These are phyloP conservation scores for Apiospora malaysiana DNA, from an alignment of 2,329 filamentous ascomycete species.

Conservation along the genomic window DNA sequence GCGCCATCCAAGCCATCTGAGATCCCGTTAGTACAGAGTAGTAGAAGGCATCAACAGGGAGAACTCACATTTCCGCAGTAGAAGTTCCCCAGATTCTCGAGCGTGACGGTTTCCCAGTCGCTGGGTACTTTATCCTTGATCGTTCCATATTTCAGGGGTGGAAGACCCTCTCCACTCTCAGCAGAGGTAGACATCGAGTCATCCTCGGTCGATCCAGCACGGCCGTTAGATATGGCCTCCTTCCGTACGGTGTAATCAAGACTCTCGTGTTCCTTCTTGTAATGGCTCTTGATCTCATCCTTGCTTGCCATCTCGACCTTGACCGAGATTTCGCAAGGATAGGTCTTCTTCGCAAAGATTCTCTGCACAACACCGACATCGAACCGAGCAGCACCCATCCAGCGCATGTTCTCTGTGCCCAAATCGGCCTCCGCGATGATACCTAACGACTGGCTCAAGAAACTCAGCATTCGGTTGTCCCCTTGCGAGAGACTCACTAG, in stretches of 20 bases:
- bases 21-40: conserved; percentile 6
- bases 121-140: conserved; percentile 76
- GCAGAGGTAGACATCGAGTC: conserved; percentile 30
- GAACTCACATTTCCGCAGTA: conserved; percentile 82
- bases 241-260: conserved; percentile 34
- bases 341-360: conserved; percentile 76
- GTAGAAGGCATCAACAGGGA: background rate
- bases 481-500: conserved; percentile 88
- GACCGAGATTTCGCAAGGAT: conserved; percentile 87
- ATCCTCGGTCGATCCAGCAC: conserved; percentile 28
- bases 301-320: conserved; percentile 84
- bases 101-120: conserved; percentile 76
- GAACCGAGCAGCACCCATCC: conserved; percentile 90
- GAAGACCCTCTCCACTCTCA: conserved; percentile 63
- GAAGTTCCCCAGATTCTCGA: conserved; percentile 86
- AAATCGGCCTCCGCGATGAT: conserved; percentile 91
- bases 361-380: conserved; percentile 83
- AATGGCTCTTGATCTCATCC: conserved; percentile 73
- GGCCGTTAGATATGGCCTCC: conserved; percentile 31
- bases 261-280: conserved; percentile 53
- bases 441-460: conserved; percentile 88
- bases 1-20: conserved; percentile 88
- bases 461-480: conserved; percentile 75
- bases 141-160: conserved; percentile 78
- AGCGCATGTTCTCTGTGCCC: conserved; percentile 87